These are phyloP conservation scores for Penicillium simplicissimum DNA, from an alignment of 495 filamentous ascomycete species.

Conservation along the genomic window DNA sequence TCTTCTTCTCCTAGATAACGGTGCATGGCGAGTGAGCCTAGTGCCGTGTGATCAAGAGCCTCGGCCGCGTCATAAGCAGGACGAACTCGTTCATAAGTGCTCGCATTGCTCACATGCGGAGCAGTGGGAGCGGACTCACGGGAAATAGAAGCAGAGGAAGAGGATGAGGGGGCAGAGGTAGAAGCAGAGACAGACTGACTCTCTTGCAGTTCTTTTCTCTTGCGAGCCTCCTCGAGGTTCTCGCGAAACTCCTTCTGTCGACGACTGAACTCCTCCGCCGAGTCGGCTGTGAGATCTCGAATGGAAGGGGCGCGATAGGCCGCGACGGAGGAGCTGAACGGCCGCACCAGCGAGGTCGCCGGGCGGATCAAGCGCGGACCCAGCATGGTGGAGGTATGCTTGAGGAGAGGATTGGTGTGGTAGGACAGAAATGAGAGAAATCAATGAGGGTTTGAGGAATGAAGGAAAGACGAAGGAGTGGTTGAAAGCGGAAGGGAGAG, in stretches of 20 bases:
- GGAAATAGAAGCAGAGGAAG: constrained; percentile 37
- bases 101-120: constrained; percentile 58
- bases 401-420: background rate
- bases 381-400: constrained; percentile 41
- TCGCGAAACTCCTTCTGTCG: constrained; percentile 86
- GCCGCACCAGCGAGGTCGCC: constrained; percentile 52
- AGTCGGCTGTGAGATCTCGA: constrained; percentile 75
- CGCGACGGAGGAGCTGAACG: constrained; percentile 60
- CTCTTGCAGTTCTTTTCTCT: constrained; percentile 76
- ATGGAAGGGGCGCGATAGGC: constrained; percentile 70
- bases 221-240: constrained; percentile 71
- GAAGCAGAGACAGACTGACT: constrained; percentile 66
- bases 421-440: background rate
- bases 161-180: constrained; percentile 44
- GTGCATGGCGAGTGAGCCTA: constrained; percentile 68
- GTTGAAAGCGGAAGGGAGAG: background rate
- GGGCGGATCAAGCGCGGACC: constrained; percentile 50
- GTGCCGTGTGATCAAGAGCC: constrained; percentile 45
- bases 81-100: constrained; percentile 29
- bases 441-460: background rate
- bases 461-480: background rate
- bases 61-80: constrained; percentile 43
- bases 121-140: constrained; percentile 58
- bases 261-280: constrained; percentile 70
- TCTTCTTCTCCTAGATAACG: constrained; percentile 51